phyloP scores from a whole-genome alignment of 2,329 filamentous ascomycete species.

The Sclerotiophoma versabilis region DNA sequence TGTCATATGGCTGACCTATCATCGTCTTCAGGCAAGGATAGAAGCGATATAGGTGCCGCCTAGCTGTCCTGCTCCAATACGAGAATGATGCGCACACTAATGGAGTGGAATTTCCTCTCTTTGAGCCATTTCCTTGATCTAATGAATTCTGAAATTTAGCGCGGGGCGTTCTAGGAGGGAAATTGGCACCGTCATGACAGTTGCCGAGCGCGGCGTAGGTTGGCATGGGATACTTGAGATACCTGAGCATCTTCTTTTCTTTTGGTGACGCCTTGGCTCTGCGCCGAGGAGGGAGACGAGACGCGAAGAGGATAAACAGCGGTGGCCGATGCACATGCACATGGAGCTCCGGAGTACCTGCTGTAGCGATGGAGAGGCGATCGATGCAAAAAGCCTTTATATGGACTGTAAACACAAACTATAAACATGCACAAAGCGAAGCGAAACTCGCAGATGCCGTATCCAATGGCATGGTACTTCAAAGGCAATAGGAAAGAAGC shows the following conservation, averaged over 20 bases:
- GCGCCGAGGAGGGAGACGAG: too few species aligned
- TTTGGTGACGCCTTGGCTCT: too few species aligned
- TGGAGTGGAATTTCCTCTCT: conserved; percentile 13
- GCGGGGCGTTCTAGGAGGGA: conserved; percentile 29
- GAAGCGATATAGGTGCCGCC: conserved; percentile 40
- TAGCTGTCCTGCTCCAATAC: conserved; percentile 1
- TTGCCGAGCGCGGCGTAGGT: conserved; percentile 2
- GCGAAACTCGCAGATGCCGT: too few species aligned
- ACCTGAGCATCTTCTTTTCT: conserved; percentile 24
- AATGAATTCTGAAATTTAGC: conserved; percentile 26
- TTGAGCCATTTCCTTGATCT: conserved; percentile 15
- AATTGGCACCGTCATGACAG: neutral
- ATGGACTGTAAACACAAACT: too few species aligned
- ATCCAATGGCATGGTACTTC: too few species aligned
- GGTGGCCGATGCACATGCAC: too few species aligned
- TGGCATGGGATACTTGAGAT: conserved; percentile 22
- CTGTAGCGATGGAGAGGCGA: too few species aligned
- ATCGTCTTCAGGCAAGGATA: conserved; percentile 29
- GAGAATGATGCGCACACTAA: neutral
- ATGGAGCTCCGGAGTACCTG: too few species aligned
- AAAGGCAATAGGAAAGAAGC: too few species aligned
- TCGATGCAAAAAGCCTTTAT: too few species aligned
- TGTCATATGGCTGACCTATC: conserved; percentile 32
- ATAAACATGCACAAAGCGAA: too few species aligned
- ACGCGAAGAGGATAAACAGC: too few species aligned